phyloP scores from a whole-genome alignment of 345 rosid species.

The Moricandia moricandioides region DNA sequence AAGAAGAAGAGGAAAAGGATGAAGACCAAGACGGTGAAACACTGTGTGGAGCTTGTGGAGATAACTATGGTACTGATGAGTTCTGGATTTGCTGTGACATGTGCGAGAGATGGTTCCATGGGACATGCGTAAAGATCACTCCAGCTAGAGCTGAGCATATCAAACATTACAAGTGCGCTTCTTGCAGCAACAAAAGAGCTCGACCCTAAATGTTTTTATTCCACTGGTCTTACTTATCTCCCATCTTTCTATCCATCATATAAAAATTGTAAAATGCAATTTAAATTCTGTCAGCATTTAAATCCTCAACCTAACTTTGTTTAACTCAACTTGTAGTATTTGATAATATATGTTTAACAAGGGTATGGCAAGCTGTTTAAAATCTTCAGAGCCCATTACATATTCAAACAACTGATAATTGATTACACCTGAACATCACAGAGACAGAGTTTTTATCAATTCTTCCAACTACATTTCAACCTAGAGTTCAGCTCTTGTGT shows the following conservation, averaged over 20 bases:
- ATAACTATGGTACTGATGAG: conserved; percentile 69
- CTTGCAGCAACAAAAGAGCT: conserved; percentile 78
- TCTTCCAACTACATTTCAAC: conserved; percentile 1
- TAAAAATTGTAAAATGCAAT: too few relatives aligned
- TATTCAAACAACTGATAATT: conserved; percentile 19
- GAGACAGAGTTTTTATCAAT: neutral
- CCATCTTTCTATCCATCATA: conserved; percentile 4
- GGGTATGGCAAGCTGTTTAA: neutral
- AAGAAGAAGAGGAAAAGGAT: conserved; percentile 35
- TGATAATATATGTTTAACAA: neutral
- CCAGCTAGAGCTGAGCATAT: conserved; percentile 86
- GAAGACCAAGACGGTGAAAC: conserved; percentile 71
- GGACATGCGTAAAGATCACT: conserved; percentile 80
- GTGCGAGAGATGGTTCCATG: conserved; percentile 89
- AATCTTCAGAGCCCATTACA: conserved; percentile 1
- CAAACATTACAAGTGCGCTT: conserved; percentile 80
- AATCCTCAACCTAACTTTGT: neutral
- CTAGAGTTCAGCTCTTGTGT: conserved; percentile 46
- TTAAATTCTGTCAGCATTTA: too few relatives aligned
- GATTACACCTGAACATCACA: conserved; percentile 19
- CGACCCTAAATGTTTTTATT: conserved; percentile 45
- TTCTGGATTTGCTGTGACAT: conserved; percentile 85
- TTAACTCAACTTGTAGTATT: conserved; percentile 7
- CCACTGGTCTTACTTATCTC: conserved; percentile 5
- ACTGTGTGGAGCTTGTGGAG: conserved; percentile 78